Evolutionary conservation across 176 grass and related monocot species (phyloP).

Genomic region (Echinochloa phyllopogon): DNA sequence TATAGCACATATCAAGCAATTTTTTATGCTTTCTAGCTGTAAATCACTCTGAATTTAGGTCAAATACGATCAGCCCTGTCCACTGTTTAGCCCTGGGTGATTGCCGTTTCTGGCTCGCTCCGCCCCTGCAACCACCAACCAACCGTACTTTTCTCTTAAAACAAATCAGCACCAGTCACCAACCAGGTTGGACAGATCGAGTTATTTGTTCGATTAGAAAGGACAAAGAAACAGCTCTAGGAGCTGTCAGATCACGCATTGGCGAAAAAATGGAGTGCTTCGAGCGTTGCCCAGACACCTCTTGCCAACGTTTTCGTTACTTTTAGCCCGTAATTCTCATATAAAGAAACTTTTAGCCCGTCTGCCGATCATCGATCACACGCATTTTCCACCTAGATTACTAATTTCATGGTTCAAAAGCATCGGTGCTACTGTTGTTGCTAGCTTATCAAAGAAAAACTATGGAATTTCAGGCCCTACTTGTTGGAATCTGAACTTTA

Average conservation of each 20-base stretch:
- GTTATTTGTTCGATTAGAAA: too few relatives aligned
- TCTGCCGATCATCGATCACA: neutral
- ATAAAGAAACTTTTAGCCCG: neutral
- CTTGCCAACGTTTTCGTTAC: neutral
- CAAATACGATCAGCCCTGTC: too few relatives aligned
- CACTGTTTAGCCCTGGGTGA: too few relatives aligned
- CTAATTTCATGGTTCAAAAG: neutral
- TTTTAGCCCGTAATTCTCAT: constrained; percentile 2
- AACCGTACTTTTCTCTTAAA: too few relatives aligned
- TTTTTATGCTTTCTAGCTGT: too few relatives aligned
- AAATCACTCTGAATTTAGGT: too few relatives aligned
- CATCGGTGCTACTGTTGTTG: neutral
- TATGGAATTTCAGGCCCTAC: neutral
- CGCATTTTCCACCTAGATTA: neutral
- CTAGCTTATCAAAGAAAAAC: neutral
- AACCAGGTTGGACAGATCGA: too few relatives aligned
- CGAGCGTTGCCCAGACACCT: neutral
- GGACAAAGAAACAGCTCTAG: neutral
- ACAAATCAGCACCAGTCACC: too few relatives aligned
- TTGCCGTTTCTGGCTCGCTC: too few relatives aligned
- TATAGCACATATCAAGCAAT: too few relatives aligned
- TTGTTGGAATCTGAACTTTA: constrained; percentile 8
- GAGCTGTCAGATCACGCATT: neutral
- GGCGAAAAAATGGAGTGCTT: neutral
- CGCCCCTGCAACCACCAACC: too few relatives aligned